A percentile compares a stretch with the other conserved stretches of the same genome.
Conservation (phyloP, 2,329 filamentous ascomycete species). For the Trichoderma atroviride region DNA sequence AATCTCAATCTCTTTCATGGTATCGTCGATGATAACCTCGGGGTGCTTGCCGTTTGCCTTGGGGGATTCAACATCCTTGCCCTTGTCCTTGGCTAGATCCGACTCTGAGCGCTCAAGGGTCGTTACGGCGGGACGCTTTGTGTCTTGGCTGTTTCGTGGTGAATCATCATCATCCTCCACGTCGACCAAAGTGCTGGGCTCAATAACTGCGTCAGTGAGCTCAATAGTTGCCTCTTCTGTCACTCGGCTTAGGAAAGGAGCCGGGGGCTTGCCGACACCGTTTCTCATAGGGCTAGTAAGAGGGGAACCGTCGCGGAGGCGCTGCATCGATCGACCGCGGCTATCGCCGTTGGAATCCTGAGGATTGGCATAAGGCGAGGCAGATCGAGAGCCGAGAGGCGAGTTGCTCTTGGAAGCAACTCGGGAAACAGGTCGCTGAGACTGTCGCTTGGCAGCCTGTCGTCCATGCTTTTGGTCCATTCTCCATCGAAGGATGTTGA, state of each 20-base stretch:
- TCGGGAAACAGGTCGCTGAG: slow-evolving; percentile 52
- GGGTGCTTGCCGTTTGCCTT: slow-evolving; percentile 50
- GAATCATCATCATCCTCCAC: slow-evolving; percentile 58
- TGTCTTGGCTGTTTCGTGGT: slow-evolving; percentile 51
- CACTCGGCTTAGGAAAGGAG: slow-evolving; percentile 73
- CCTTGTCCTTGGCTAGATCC: slow-evolving; percentile 44
- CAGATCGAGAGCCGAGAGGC: slow-evolving; percentile 52
- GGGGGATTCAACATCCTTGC: slow-evolving; percentile 41
- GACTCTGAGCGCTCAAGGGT: slow-evolving; percentile 41
- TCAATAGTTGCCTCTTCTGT: slow-evolving; percentile 64
- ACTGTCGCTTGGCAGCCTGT: slow-evolving; percentile 57
- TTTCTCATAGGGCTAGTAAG: slow-evolving; percentile 66
- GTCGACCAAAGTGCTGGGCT: slow-evolving; percentile 57
- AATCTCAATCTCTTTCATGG: slow-evolving; percentile 66
- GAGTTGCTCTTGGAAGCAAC: slow-evolving; percentile 48
- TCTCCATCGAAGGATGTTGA: slow-evolving; percentile 94
- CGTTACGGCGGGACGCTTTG: slow-evolving; percentile 39
- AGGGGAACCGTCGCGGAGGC: slow-evolving; percentile 66
- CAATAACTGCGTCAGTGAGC: slow-evolving; percentile 43
- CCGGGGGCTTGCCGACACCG: slow-evolving; percentile 67
- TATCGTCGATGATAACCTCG: slow-evolving; percentile 48
- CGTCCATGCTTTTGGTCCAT: slow-evolving; percentile 94
- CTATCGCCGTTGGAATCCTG: slow-evolving; percentile 60
- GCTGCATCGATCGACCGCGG: slow-evolving; percentile 72
- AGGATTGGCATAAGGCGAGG: slow-evolving; percentile 68